Percentiles rank a stretch among this genome's conserved stretches.
Conservation (phyloP, 1,284 basidiomycete genomes). For the Cerrena zonata region DNA sequence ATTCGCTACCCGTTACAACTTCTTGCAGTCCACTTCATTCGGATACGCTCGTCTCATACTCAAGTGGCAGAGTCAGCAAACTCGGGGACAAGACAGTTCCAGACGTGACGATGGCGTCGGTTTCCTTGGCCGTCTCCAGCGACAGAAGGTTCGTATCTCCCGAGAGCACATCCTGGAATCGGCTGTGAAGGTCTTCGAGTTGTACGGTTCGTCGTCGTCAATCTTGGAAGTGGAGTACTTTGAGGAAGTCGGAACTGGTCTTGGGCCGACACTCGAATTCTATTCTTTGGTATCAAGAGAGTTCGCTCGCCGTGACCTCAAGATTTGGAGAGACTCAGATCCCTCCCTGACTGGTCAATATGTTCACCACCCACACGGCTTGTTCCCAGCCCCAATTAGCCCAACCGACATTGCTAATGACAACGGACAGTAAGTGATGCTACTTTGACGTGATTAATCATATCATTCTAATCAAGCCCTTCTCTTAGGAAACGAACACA, state of each 20-base stretch:
- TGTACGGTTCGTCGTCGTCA: slow-evolving; percentile 89
- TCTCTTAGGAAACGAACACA: slow-evolving; percentile 64
- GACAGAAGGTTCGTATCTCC: slow-evolving; percentile 96
- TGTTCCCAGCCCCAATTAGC: slow-evolving; percentile 84
- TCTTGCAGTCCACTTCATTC: slow-evolving; percentile 94
- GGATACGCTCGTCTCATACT: slow-evolving; percentile 91
- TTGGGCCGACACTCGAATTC: slow-evolving; percentile 98
- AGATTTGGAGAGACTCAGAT: slow-evolving; percentile 88
- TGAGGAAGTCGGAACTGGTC: slow-evolving; percentile 95
- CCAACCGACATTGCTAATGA: slow-evolving; percentile 60
- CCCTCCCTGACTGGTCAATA: slow-evolving; percentile 55
- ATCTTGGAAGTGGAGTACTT: slow-evolving; percentile 98
- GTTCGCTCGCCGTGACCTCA: slow-evolving; percentile 82
- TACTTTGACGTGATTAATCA: background rate
- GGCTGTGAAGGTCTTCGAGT: slow-evolving; percentile 95
- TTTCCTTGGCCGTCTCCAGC: slow-evolving; percentile 85
- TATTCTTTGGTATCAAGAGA: slow-evolving; percentile 91
- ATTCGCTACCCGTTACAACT: slow-evolving; percentile 93
- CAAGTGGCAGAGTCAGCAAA: slow-evolving; percentile 83
- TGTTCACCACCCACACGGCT: slow-evolving; percentile 76
- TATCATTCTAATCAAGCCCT: slow-evolving; percentile 8
- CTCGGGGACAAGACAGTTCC: slow-evolving; percentile 65
- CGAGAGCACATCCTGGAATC: slow-evolving; percentile 92
- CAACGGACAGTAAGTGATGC: slow-evolving; percentile 57
- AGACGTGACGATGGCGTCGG: slow-evolving; percentile 86